A percentile compares a stretch with the other conserved stretches of the same genome.
Conservation (phyloP, 106 monocot species). For the Vanilla planifolia region DNA sequence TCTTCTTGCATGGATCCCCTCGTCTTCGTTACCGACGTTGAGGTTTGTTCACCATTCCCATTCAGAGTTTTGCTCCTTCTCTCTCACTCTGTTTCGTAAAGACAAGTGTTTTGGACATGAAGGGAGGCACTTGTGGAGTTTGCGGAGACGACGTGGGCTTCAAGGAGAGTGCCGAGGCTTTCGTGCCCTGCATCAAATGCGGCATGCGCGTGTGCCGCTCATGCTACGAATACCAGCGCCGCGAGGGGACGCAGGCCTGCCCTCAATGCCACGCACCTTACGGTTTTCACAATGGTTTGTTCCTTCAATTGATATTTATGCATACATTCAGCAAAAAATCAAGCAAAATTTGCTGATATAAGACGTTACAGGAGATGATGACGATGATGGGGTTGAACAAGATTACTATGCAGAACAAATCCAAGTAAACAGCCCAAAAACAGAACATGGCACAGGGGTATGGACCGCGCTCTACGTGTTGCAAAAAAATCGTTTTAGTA, state of each 20-base stretch:
- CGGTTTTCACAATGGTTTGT: conserved; percentile 37
- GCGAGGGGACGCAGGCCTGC: conserved; percentile 41
- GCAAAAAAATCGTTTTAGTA: conserved; percentile 20
- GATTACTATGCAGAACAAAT: conserved; percentile 70
- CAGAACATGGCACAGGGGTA: too few relatives aligned
- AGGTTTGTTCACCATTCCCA: not conserved
- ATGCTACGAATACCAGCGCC: conserved; percentile 57
- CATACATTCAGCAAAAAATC: not conserved
- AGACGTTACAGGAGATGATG: conserved; percentile 41
- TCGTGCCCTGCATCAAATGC: conserved; percentile 36
- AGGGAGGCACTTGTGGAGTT: conserved; percentile 23
- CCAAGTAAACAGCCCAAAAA: conserved; percentile 42
- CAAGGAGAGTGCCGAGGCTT: conserved; percentile 21
- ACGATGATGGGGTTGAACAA: conserved; percentile 47
- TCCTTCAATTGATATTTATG: not conserved
- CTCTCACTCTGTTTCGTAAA: too few relatives aligned
- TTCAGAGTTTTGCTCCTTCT: too few relatives aligned
- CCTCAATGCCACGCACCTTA: conserved; percentile 49
- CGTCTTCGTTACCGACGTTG: not conserved
- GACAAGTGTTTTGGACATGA: not conserved
- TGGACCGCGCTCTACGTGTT: too few relatives aligned
- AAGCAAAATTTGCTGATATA: not conserved
- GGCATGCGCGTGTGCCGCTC: conserved; percentile 42
- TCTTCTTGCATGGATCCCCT: not conserved
- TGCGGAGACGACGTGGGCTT: conserved; percentile 32